Base-by-base conservation (phyloP, 1,284 basidiomycete genomes). In the Stereum hirsutum region DNA sequence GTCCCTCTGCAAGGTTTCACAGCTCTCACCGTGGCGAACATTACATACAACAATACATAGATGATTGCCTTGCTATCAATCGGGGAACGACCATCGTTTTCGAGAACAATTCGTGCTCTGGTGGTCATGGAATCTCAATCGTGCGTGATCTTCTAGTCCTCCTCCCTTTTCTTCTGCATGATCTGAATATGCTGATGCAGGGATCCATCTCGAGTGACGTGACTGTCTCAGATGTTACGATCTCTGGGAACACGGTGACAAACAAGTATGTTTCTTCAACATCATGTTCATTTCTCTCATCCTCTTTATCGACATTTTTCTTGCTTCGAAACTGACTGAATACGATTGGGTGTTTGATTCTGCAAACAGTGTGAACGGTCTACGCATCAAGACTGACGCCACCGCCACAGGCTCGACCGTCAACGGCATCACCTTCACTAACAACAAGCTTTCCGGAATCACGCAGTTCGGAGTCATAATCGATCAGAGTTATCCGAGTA, bases 51-150 rank as follows among this genome's bases (percentile, higher is more conserved):
- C 58, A 80, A 64, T n/a, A n/a, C n/a, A n/a, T n/a, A n/a, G 78
- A 82, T 46, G 78, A 82, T 52, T 81, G 79, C 48, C 56, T 81
- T 27, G 75, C 79, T 7, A 74, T 81, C 54, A 79, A 77, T 55
- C 58, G 57, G 34, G 79, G 78, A 6, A 59, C 61, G 26, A 75
- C 74, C 55, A 74, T 82, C 46, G 52, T 68, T 37, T 75, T 81
- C 56, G 60, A 65, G 42, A 55, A 70, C 21, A 78, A 75, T 53
- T 66, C 63, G 17, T 82, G 80, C 56, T 59, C 61, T 2, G 64
- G 66, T 11, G 76, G 79, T 4, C 79, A 82, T 46, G 78, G 80
- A 26, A 70, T 78, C 45, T 78, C 75, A 4, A 65, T 82, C 21
- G 64, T 57, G 44, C 23, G 54, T 46, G n/a, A n/a, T n/a, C n/a